A percentile compares a stretch with the other conserved stretches of the same genome.
Conservation (phyloP, 2,329 filamentous ascomycete genomes). For the Claviceps africana region DNA sequence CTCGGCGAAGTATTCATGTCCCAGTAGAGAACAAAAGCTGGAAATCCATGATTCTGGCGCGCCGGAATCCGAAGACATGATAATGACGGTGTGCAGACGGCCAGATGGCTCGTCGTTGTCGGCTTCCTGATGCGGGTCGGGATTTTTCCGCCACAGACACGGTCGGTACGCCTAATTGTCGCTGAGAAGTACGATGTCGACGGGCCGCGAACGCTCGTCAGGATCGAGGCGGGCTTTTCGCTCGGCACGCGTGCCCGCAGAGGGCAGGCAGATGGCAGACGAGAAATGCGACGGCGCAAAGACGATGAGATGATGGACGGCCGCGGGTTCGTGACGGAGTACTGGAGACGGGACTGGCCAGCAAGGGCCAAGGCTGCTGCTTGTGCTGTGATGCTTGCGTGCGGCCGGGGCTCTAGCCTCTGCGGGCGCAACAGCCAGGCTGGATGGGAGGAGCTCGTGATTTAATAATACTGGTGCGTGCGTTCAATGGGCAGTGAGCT, state of each 20-base stretch:
- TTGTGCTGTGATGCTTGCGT: not conserved
- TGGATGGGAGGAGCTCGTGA: not conserved
- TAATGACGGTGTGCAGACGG: constrained; percentile 1
- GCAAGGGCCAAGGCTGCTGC: not conserved
- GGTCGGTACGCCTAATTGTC: not conserved
- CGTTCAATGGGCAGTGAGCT: not conserved
- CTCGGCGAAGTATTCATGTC: constrained; percentile 98
- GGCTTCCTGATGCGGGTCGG: not conserved
- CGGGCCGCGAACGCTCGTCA: constrained; percentile 1
- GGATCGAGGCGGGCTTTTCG: constrained; percentile 1
- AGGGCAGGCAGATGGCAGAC: not conserved
- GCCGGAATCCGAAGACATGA: constrained; percentile 47
- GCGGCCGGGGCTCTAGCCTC: not conserved
- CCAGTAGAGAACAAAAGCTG: constrained; percentile 87
- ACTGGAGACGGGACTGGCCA: not conserved
- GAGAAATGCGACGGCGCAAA: not conserved
- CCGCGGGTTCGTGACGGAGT: not conserved
- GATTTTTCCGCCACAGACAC: not conserved
- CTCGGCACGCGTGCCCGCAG: constrained; percentile 1
- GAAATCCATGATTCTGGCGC: constrained; percentile 88
- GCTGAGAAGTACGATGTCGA: constrained; percentile 1
- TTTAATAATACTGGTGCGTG: constrained; percentile 1
- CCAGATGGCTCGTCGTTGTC: constrained; percentile 2
- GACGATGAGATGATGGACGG: not conserved
- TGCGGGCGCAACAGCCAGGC: not conserved